These are phyloP conservation scores for Trifolium fragiferum DNA, from an alignment of 306 rosid genomes.

Conservation along the genomic window DNA sequence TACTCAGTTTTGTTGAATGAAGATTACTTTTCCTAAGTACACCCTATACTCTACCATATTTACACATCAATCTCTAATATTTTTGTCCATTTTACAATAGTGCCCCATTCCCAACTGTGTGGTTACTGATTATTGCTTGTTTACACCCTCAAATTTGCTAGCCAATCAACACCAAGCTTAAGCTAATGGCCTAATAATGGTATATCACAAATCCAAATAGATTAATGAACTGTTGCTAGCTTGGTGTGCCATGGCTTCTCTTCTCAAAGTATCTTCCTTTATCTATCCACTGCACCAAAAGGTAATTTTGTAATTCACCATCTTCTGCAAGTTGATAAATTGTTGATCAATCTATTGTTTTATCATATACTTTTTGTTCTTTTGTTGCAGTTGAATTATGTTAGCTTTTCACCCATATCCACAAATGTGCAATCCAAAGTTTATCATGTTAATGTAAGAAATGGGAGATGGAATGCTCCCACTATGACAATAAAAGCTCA, in stretches of 20 bases:
- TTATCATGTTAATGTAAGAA: conserved; percentile 39
- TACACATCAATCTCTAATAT: too few species aligned
- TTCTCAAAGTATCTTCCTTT: conserved; percentile 55
- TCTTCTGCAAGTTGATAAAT: not conserved
- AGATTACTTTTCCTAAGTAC: too few species aligned
- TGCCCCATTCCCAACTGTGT: not conserved
- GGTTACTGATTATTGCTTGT: not conserved
- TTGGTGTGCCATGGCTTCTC: conserved; percentile 62
- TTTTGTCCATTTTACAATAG: too few species aligned
- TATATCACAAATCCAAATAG: not conserved
- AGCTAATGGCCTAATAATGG: not conserved
- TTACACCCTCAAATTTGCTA: not conserved
- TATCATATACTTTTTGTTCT: not conserved
- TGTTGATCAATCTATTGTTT: not conserved
- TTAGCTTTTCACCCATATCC: conserved; percentile 17
- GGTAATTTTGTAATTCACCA: conserved; percentile 44
- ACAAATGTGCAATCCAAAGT: conserved; percentile 35
- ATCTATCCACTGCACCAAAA: conserved; percentile 52
- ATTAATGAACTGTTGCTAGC: not conserved
- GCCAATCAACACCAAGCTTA: not conserved
- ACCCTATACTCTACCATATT: too few species aligned
- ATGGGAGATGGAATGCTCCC: conserved; percentile 45
- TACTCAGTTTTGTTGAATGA: too few species aligned
- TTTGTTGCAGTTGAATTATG: conserved; percentile 53
- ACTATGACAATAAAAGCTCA: conserved; percentile 52